Conservation (phyloP, 352 stramenopile species). For the Pythium diclinum region DNA sequence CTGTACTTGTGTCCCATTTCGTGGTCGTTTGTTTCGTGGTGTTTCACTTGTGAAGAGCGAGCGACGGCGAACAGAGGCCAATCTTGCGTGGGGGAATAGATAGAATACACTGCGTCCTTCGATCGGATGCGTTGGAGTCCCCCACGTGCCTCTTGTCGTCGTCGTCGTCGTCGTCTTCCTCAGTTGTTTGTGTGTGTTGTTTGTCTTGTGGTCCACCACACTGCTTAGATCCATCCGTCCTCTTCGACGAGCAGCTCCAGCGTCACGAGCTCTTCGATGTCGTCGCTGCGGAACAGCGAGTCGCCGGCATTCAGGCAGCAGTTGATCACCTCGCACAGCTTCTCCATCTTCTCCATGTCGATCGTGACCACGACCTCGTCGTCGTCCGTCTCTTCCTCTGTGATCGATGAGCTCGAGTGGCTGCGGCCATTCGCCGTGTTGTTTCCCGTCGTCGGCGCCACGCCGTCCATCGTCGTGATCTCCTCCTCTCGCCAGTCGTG, state of each 20-base stretch:
- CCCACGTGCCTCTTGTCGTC: not conserved
- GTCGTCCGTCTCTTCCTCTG: constrained; percentile 35
- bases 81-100: not conserved
- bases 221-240: constrained; percentile 79
- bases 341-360: constrained; percentile 25
- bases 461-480: constrained; percentile 29
- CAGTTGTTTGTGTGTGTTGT: not conserved
- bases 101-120: constrained; percentile 16
- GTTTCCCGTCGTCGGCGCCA: constrained; percentile 24
- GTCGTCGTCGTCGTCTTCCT: not conserved
- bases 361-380: constrained; percentile 28
- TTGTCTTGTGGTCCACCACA: not conserved
- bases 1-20: constrained; percentile 14
- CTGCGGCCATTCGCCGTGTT: constrained; percentile 23
- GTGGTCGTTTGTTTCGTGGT: too few species aligned
- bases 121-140: constrained; percentile 11
- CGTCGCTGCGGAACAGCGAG: constrained; percentile 44
- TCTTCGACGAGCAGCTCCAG: constrained; percentile 81
- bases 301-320: constrained; percentile 39
- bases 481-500: constrained; percentile 69
- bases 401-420: constrained; percentile 56
- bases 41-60: too few species aligned
- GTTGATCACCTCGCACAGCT: constrained; percentile 35
- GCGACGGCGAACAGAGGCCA: too few species aligned
- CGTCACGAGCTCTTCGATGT: constrained; percentile 62